phyloP scores from a whole-genome alignment of 805 yeast genomes.

The Jamesozyma hellenica region DNA sequence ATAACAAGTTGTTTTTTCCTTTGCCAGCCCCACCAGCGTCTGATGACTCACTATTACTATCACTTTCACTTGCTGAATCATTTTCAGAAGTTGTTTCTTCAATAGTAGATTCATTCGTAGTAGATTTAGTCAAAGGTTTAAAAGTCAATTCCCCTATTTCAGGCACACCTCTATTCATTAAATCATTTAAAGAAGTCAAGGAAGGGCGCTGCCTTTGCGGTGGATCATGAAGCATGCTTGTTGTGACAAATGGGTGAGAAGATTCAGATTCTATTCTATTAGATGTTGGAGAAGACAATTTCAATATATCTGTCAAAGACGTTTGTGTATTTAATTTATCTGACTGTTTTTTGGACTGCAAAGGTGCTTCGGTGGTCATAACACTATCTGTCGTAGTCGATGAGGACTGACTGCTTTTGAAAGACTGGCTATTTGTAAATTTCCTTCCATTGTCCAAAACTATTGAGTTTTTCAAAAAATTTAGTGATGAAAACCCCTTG shows the following conservation, averaged over 20 bases:
- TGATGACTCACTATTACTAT: background rate
- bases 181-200: constrained; percentile 41
- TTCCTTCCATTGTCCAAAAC: too few species aligned
- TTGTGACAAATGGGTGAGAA: too few species aligned
- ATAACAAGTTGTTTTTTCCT: constrained; percentile 28
- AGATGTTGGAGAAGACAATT: background rate
- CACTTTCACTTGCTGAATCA: background rate
- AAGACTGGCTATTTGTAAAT: too few species aligned
- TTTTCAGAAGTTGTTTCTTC: background rate
- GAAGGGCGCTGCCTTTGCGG: constrained; percentile 29
- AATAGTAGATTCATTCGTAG: background rate
- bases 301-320: background rate
- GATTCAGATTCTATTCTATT: background rate
- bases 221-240: constrained; percentile 7
- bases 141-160: constrained; percentile 42
- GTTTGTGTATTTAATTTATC: background rate
- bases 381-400: too few species aligned
- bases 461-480: too few species aligned
- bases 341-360: too few species aligned
- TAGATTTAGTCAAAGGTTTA: background rate
- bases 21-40: constrained; percentile 12
- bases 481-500: background rate
- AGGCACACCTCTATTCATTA: constrained; percentile 51
- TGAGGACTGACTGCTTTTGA: too few species aligned
- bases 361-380: too few species aligned